Evolutionary conservation across 164 flowering plant species (phyloP).

Genomic region (Berberis thunbergii): DNA sequence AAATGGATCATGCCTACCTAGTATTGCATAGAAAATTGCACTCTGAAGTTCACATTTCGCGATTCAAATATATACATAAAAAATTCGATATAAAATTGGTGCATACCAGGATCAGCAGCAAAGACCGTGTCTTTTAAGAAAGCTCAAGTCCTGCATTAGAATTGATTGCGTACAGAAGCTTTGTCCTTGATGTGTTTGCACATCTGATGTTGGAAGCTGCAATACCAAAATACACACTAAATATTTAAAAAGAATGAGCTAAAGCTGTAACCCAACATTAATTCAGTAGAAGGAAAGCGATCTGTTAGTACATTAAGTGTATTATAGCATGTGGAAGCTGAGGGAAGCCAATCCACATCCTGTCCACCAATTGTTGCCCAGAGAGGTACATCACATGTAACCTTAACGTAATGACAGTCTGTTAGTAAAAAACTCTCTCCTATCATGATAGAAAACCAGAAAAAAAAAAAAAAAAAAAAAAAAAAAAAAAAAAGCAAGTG

Average conservation of each 20-base stretch:
- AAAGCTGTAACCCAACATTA: background rate
- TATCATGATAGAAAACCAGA: background rate
- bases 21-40: too few relatives aligned
- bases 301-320: too few relatives aligned
- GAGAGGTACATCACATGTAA: slow-evolving; percentile 71
- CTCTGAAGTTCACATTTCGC: too few relatives aligned
- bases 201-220: slow-evolving; percentile 94
- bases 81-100: too few relatives aligned
- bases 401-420: slow-evolving; percentile 27
- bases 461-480: too few relatives aligned
- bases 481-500: too few relatives aligned
- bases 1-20: too few relatives aligned
- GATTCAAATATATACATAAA: too few relatives aligned
- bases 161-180: slow-evolving; percentile 88
- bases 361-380: slow-evolving; percentile 93
- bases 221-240: slow-evolving; percentile 3
- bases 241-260: background rate
- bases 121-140: slow-evolving; percentile 30
- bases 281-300: background rate
- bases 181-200: slow-evolving; percentile 65
- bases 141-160: slow-evolving; percentile 98
- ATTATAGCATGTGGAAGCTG: slow-evolving; percentile 97
- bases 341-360: slow-evolving; percentile 95
- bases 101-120: slow-evolving; percentile 2
- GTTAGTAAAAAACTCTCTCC: background rate